Evolutionary conservation across 805 yeast species (phyloP).

Genomic region (Candida morakotiae): DNA sequence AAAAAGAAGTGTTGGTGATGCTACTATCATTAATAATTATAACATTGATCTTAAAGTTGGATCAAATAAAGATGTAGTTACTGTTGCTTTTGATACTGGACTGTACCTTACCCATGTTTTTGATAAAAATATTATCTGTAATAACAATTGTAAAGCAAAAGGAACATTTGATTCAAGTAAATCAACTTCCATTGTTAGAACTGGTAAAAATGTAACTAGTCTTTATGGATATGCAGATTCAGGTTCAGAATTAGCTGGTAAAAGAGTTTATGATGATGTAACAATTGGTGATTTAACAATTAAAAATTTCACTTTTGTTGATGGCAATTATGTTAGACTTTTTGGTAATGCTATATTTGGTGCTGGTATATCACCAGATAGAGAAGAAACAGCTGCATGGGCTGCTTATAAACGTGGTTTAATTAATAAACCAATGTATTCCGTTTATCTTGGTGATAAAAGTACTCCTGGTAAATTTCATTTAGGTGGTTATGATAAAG

Average conservation of each 20-base stretch:
- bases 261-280: slow-evolving; percentile 19
- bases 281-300: not conserved
- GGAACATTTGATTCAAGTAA: not conserved
- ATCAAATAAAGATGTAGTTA: slow-evolving; percentile 14
- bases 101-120: slow-evolving; percentile 23
- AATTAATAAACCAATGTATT: not conserved
- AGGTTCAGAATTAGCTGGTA: slow-evolving; percentile 6
- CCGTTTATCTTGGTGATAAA: not conserved
- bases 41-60: slow-evolving; percentile 13
- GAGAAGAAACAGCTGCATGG: slow-evolving; percentile 9
- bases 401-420: slow-evolving; percentile 2
- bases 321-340: slow-evolving; percentile 8
- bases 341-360: slow-evolving; percentile 15
- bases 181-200: not conserved
- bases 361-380: slow-evolving; percentile 22
- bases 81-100: slow-evolving; percentile 21
- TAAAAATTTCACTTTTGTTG: not conserved
- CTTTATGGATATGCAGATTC: not conserved
- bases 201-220: not conserved
- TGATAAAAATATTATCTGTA: not conserved
- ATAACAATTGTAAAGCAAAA: not conserved
- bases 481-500: slow-evolving; percentile 2
- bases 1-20: not conserved
- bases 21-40: not conserved
- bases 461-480: not conserved